A percentile compares a stretch with the other conserved stretches of the same genome.
Evolutionary conservation across 2,329 filamentous ascomycete genomes (phyloP).

Genomic region (Neofusicoccum kwambonambiense): DNA sequence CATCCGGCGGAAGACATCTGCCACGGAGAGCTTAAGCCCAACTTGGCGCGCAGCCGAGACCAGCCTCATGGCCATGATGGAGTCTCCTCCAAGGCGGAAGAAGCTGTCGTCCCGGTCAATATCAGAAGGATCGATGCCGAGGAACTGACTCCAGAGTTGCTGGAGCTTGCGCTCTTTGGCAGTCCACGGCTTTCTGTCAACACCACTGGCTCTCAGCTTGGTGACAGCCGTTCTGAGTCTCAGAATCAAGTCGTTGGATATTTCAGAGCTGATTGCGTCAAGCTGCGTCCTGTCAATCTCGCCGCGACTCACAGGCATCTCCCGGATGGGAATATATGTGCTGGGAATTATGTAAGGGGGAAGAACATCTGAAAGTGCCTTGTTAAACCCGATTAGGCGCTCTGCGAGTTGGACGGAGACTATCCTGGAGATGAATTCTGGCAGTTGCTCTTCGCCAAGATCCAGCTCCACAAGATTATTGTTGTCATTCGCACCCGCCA

Average conservation of each 20-base stretch:
- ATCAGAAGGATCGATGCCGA: conserved; percentile 28
- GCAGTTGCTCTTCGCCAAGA: neutral
- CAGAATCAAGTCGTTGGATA: conserved; percentile 21
- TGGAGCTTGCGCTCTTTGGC: conserved; percentile 29
- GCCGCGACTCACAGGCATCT: conserved; percentile 24
- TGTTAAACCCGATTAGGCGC: neutral
- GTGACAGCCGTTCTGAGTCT: conserved; percentile 25
- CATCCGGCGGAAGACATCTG: conserved; percentile 44
- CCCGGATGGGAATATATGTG: conserved; percentile 36
- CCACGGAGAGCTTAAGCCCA: conserved; percentile 41
- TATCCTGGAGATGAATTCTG: neutral
- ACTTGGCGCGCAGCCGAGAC: conserved; percentile 38
- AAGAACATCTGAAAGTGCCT: conserved; percentile 22
- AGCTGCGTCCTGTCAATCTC: neutral
- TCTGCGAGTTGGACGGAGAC: neutral
- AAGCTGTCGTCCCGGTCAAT: conserved; percentile 45
- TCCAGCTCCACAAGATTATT: neutral
- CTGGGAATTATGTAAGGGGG: conserved; percentile 42
- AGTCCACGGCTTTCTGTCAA: conserved; percentile 15
- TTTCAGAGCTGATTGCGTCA: neutral
- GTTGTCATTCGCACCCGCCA: neutral
- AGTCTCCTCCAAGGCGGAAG: conserved; percentile 48
- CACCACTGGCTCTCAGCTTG: conserved; percentile 17
- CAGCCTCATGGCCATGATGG: conserved; percentile 46
- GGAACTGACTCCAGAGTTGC: conserved; percentile 26